Base-by-base conservation (phyloP, 2,329 filamentous ascomycete species). In the Colletotrichum musae region DNA sequence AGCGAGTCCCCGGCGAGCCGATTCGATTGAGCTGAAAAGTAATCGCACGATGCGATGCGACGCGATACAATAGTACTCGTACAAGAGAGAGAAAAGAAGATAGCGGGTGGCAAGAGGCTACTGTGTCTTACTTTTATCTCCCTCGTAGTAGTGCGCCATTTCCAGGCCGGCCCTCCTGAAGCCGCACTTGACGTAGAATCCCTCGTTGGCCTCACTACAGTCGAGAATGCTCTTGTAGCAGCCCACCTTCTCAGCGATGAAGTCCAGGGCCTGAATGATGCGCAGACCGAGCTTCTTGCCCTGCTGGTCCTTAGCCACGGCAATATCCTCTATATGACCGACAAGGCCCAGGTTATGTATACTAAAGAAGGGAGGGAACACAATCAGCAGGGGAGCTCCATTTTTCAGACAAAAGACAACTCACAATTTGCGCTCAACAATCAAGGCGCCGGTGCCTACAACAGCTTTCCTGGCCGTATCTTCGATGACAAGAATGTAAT, bases 181-280 rank as follows among this genome's bases (percentile, higher is more conserved):
- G 68, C 95, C 95, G 82, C 96, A 98, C 87, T 98, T 98, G 81
- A 97, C 88, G 81, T 99, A 99, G 85, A 99, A 98, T 24, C 95
- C 95, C 81, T 97, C 94, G 80, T 98, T 99, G 75, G 92, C 90
- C 82, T 98, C 95, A 73, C 93, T 97, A 85, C 96, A 99, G 82
- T 98, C 95, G 73, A 98, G 88, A 74, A 99, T 98, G 73, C 91
- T 94, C 92, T 96, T 98, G 83, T 98, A 98, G 83, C 95, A 98
- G 64, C 95, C 96, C 67, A 96, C 91, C 79, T 94, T 89, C 79
- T 94, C 90, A 64, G 95, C 94, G 70, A 98, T 91, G 78, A 88
- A 92, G 82, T 98, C 95, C 77, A 99, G 87, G 7, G 95, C 94
- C 83, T 98, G 94, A 76, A 98, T 98, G 74, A 98, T 92, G 74